A percentile compares a stretch with the other conserved stretches of the same genome.
Conservation (phyloP, 2,329 filamentous ascomycete genomes). For the Fusarium robinianum region DNA sequence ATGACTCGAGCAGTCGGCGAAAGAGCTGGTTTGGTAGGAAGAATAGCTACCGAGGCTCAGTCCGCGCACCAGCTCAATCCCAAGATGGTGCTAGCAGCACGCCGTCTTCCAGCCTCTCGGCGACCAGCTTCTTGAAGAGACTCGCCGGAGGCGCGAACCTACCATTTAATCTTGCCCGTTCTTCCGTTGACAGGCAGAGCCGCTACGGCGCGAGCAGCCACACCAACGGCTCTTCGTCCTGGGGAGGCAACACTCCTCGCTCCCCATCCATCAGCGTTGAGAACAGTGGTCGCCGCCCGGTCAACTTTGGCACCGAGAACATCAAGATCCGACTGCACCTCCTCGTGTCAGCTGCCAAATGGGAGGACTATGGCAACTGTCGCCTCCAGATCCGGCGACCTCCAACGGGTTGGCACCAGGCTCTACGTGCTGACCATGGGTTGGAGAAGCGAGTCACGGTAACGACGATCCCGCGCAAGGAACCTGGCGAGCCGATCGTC, state of each 20-base stretch:
- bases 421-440: constrained; percentile 63
- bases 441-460: constrained; percentile 87
- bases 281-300: constrained; percentile 55
- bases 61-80: constrained; percentile 66
- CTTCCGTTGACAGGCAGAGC: constrained; percentile 66
- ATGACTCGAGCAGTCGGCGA: constrained; percentile 51
- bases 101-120: constrained; percentile 63
- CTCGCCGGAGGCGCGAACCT: constrained; percentile 73
- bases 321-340: constrained; percentile 86
- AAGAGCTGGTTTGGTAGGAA: constrained; percentile 65
- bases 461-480: constrained; percentile 68
- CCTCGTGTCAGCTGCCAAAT: constrained; percentile 75
- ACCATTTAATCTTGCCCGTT: constrained; percentile 80
- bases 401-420: constrained; percentile 63
- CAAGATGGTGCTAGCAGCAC: constrained; percentile 75
- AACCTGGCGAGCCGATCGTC: constrained; percentile 60
- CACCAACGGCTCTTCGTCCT: constrained; percentile 60
- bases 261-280: constrained; percentile 63
- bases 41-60: constrained; percentile 67
- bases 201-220: constrained; percentile 64
- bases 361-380: constrained; percentile 90
- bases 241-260: constrained; percentile 54
- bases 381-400: constrained; percentile 80
- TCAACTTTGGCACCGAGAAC: constrained; percentile 69
- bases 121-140: constrained; percentile 78